Conservation (phyloP, 2,329 filamentous ascomycete species). For the Colletotrichum zoysiae region DNA sequence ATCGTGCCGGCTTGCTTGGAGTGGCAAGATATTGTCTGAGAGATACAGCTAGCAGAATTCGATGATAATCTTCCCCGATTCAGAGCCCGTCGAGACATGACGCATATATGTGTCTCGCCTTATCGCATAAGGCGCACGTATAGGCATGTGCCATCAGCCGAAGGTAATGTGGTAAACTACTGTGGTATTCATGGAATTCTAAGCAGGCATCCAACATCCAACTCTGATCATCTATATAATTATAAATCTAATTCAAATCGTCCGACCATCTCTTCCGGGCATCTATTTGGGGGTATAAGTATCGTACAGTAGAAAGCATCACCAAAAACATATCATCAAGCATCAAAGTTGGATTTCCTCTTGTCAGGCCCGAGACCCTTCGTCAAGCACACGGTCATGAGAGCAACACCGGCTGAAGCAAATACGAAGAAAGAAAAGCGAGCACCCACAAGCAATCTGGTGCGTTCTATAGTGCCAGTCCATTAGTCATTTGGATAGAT, state of each 20-base stretch:
- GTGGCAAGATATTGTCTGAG: not conserved
- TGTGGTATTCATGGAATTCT: not conserved
- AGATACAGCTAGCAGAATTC: not conserved
- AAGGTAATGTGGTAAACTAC: not conserved
- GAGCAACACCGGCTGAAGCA: not conserved
- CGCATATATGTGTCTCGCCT: not conserved
- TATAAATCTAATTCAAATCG: not conserved
- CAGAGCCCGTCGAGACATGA: not conserved
- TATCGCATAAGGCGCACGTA: not conserved
- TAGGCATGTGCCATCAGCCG: not conserved
- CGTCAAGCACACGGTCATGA: not conserved
- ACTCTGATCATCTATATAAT: not conserved
- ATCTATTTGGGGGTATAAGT: constrained; percentile 5
- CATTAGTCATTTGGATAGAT: not conserved
- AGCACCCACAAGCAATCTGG: not conserved
- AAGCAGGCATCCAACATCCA: not conserved
- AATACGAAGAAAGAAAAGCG: too few relatives aligned
- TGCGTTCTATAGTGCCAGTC: not conserved
- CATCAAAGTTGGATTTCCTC: not conserved
- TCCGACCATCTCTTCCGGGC: not conserved
- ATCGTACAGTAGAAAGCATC: not conserved
- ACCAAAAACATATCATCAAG: not conserved
- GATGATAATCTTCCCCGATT: not conserved
- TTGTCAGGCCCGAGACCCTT: too few relatives aligned
- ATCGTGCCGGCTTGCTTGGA: not conserved